A percentile compares a stretch with the other conserved stretches of the same genome.
phyloP scores from a whole-genome alignment of 345 rosid species.

The Pugionium dolabratum region DNA sequence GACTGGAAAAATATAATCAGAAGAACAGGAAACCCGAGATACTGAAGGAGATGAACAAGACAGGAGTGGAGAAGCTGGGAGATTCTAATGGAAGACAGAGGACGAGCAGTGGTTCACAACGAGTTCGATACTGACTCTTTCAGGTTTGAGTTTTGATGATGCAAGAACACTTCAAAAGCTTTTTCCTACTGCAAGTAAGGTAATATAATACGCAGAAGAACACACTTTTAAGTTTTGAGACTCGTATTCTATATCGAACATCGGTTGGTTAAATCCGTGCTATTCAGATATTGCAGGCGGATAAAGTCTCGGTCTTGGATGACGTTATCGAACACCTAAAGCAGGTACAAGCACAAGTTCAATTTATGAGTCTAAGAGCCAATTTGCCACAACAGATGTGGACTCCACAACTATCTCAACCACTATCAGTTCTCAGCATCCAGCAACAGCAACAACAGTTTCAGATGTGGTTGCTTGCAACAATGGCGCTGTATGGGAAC shows the following conservation, averaged over 20 bases:
- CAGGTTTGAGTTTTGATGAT: conserved; percentile 33
- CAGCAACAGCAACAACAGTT: conserved; percentile 39
- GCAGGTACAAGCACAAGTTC: conserved; percentile 59
- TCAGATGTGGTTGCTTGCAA: conserved; percentile 52
- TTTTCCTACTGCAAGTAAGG: conserved; percentile 72
- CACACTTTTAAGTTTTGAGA: background rate
- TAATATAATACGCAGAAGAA: conserved; percentile 13
- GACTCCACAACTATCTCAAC: conserved; percentile 44
- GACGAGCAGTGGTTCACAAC: conserved; percentile 54
- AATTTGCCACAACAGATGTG: conserved; percentile 51
- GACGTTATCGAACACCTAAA: conserved; percentile 63
- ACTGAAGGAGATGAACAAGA: conserved; percentile 52
- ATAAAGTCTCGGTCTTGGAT: conserved; percentile 63
- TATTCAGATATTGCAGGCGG: conserved; percentile 44
- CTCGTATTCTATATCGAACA: background rate
- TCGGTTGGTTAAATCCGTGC: background rate
- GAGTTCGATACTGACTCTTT: conserved; percentile 42
- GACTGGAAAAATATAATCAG: background rate
- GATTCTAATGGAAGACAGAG: conserved; percentile 47
- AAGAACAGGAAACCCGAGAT: conserved; percentile 42
- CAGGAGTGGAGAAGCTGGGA: conserved; percentile 43
- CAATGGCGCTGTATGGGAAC: conserved; percentile 50
- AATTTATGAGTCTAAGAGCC: conserved; percentile 43
- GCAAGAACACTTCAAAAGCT: conserved; percentile 67
- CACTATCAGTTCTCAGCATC: conserved; percentile 40